Base-by-base conservation (phyloP, 2,329 filamentous ascomycete genomes). In the Aureobasidium sp. region DNA sequence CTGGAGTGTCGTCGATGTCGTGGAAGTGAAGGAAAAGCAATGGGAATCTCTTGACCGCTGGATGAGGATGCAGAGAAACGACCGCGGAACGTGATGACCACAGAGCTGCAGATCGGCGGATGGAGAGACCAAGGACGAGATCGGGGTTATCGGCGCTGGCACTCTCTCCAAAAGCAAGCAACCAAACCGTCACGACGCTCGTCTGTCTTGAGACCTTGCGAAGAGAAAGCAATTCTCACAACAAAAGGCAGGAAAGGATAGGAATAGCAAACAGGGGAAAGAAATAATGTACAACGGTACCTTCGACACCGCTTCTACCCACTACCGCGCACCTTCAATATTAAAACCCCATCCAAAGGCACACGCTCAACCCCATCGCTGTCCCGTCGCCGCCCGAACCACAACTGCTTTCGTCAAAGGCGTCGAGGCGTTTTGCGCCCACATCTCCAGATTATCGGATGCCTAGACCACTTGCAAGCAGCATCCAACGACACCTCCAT, bases 381-480 rank as follows among this genome's bases (percentile, higher is more conserved):
- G 38, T 43, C 51, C 51, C 51, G 51, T 55, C 51, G 51, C 51
- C 51, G 51, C 51, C 51, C 51, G 51, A 55, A 29, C 45, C 27
- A 49, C 17, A 11, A 4, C 25, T 29, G 51, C 51, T 55, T 55
- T 42, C 51, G 51, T 42, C 51, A 43, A 55, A 23, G 37, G 51
- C 51, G 51, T 53, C 47, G 31, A 25, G 21, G 47, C 47, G 47
- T 53, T 53, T 17, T 49, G 27, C 19, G 38, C 42, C 42, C 42
- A 31, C 47, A 17, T 37, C 29, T 37, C 31, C 47, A 25, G 47
- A 51, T 37, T 38, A 25, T 33, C 43, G 5, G 4, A 46, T 17
- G 47, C 13, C 29, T 37, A 31, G 47, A 33, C 33, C 47, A 51
- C 42, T 42, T 29, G 27, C 27, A 29, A 29, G 27, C 27, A 21